A percentile compares a stretch with the other conserved stretches of the same genome.
These are phyloP conservation scores for Colletotrichum tamarilloi DNA, from an alignment of 2,329 filamentous ascomycete genomes.

Conservation along the genomic window DNA sequence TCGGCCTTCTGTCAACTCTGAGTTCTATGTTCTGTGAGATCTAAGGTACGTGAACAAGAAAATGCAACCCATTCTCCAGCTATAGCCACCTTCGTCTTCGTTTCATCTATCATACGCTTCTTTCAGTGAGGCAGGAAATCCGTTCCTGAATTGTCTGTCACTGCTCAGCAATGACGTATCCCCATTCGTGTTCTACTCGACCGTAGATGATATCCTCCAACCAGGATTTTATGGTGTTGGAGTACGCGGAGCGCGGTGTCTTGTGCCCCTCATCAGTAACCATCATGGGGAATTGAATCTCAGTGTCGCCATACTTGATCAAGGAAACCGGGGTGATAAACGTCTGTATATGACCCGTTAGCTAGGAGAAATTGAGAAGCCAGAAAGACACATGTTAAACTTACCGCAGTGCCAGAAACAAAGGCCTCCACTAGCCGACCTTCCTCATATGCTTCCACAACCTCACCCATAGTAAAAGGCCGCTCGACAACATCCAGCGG, in stretches of 20 bases:
- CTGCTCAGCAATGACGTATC: conserved; percentile 71
- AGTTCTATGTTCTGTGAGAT: no score
- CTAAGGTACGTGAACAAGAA: no score
- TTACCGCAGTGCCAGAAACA: conserved; percentile 85
- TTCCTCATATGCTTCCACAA: conserved; percentile 78
- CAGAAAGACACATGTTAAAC: conserved; percentile 44
- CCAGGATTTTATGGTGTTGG: conserved; percentile 71
- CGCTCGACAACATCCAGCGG: conserved; percentile 74
- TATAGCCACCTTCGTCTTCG: no score
- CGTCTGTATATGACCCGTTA: conserved; percentile 58
- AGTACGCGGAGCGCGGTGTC: conserved; percentile 51
- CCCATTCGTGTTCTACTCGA: conserved; percentile 74
- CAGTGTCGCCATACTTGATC: conserved; percentile 73
- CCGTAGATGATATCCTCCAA: conserved; percentile 81
- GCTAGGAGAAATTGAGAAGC: not conserved
- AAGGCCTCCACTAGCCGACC: conserved; percentile 87
- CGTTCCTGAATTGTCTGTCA: conserved; percentile 38
- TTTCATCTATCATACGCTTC: not conserved
- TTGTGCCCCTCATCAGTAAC: conserved; percentile 52
- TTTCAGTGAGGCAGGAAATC: no score
- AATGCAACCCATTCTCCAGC: no score
- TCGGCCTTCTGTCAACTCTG: no score
- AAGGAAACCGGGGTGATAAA: conserved; percentile 76
- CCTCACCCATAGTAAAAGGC: conserved; percentile 82
- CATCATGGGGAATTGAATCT: conserved; percentile 70